Conservation (phyloP, 495 filamentous ascomycete genomes). For the Pyrenopolyporus hunteri region DNA sequence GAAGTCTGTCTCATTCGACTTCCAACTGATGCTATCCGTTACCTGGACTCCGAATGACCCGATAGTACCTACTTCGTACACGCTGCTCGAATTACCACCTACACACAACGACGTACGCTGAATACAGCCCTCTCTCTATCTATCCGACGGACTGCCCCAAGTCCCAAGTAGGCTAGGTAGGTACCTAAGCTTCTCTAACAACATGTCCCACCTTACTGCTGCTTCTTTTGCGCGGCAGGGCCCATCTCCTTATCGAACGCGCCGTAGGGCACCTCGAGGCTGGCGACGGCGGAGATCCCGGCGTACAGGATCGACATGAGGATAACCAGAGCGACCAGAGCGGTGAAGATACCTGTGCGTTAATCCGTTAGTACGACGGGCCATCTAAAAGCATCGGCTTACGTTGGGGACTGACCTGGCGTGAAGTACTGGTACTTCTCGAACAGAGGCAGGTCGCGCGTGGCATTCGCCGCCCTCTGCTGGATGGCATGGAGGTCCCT, state of each 20-base stretch:
- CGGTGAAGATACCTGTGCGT: slow-evolving; percentile 78
- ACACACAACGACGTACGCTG: slow-evolving; percentile 9
- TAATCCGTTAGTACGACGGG: slow-evolving; percentile 45
- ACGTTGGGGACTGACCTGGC: slow-evolving; percentile 59
- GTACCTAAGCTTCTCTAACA: too few relatives aligned
- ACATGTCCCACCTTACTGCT: slow-evolving; percentile 54
- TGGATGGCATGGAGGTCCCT: slow-evolving; percentile 38
- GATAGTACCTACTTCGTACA: slow-evolving; percentile 37
- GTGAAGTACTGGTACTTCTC: slow-evolving; percentile 91
- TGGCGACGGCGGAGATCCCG: slow-evolving; percentile 74
- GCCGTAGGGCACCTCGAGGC: slow-evolving; percentile 86
- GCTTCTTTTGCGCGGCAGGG: slow-evolving; percentile 83
- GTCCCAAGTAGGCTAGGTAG: too few relatives aligned
- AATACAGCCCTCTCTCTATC: too few relatives aligned
- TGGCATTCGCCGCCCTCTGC: slow-evolving; percentile 33
- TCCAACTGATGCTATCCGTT: slow-evolving; percentile 34
- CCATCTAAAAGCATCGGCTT: neutral
- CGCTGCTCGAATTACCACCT: slow-evolving; percentile 25
- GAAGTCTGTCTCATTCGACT: slow-evolving; percentile 26
- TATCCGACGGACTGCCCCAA: neutral
- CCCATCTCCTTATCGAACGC: slow-evolving; percentile 98
- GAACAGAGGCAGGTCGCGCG: slow-evolving; percentile 68
- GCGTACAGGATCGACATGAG: slow-evolving; percentile 78
- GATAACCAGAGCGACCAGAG: slow-evolving; percentile 64
- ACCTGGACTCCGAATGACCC: slow-evolving; percentile 38